Evolutionary conservation across 345 rosid genomes (phyloP).

Genomic region (Salix exigua): DNA sequence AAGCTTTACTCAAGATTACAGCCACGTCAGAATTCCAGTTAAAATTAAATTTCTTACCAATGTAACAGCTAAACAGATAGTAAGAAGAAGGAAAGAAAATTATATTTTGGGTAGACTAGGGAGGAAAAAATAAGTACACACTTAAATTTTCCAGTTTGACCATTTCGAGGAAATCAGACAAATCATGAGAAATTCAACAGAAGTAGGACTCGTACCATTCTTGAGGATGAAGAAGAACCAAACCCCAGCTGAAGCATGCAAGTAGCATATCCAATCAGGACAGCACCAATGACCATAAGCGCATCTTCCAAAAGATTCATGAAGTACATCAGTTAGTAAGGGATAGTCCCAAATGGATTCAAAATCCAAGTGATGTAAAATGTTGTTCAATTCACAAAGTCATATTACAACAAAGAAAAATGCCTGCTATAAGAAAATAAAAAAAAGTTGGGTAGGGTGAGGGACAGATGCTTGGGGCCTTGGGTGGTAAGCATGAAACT

Average conservation of each 20-base stretch:
- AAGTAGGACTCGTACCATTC: constrained; percentile 37
- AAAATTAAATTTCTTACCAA: not conserved
- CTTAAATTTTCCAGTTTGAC: not conserved
- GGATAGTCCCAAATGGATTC: not conserved
- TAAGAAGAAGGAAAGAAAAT: not conserved
- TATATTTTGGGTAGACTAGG: not conserved
- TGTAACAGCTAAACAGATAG: not conserved
- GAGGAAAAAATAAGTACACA: not conserved
- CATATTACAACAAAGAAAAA: not conserved
- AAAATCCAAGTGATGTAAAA: not conserved
- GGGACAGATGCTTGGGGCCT: not conserved
- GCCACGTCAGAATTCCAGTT: no score
- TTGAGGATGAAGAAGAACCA: constrained; percentile 51
- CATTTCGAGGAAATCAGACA: not conserved
- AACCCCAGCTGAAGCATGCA: constrained; percentile 83
- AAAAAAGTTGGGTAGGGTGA: not conserved
- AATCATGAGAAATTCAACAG: not conserved
- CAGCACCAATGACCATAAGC: constrained; percentile 76
- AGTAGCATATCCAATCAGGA: constrained; percentile 63
- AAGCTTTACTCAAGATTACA: not conserved
- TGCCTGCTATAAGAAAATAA: not conserved
- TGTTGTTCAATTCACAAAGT: not conserved
- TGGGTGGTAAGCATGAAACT: not conserved
- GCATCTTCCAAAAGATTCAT: constrained; percentile 46
- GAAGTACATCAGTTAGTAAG: not conserved